Base-by-base conservation (phyloP, 2,329 filamentous ascomycete species). In the Cercospora berteroae region DNA sequence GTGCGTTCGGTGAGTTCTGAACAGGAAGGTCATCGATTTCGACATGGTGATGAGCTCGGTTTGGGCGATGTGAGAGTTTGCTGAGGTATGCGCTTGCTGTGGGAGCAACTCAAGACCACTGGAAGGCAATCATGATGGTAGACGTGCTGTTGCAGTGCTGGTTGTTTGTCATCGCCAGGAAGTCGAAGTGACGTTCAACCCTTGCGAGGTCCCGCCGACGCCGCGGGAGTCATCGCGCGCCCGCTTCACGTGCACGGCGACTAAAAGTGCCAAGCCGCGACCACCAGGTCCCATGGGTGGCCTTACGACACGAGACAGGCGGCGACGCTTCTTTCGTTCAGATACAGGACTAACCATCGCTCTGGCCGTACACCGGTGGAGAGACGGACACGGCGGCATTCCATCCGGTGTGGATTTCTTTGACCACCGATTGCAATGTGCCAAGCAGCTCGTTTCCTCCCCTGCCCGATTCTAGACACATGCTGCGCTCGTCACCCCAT, bases 1-100 rank as follows among this genome's bases (percentile, higher is more conserved):
- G 75, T 85, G 83, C 61, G 80, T 82, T 72, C 81, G 79, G 73
- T 84, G 82, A 72, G 83, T 80, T 73, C 80, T 80, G 75, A 82
- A 84, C 69, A 82, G 77, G 73, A 78, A 76, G 67, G 81, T 80
- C 74, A 83, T 77, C 80, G 79, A 76, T 75, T 78, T 81, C 79
- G 81, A 77, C 85, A 87, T 87, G 69, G 82, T 85, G 82, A 75
- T 77, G 50, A 27, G 55, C 33, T 57, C 36, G 27, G 25, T 55
- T 20, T 50, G 63, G 25, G 18, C 29, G 18, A 31, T 52, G n/a
- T n/a, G 8, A 50, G 5, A 18, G 36, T 36, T 55, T 50, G 18
- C 44, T 23, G 31, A 13, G 42, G 25, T 12, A 23, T n/a, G 56
- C 20, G 33, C 9, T 66, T 25, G 57, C 36, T 66, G 60, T 36